Base-by-base conservation (phyloP, 2,329 filamentous ascomycete species). In the Diaporthe longicolla region DNA sequence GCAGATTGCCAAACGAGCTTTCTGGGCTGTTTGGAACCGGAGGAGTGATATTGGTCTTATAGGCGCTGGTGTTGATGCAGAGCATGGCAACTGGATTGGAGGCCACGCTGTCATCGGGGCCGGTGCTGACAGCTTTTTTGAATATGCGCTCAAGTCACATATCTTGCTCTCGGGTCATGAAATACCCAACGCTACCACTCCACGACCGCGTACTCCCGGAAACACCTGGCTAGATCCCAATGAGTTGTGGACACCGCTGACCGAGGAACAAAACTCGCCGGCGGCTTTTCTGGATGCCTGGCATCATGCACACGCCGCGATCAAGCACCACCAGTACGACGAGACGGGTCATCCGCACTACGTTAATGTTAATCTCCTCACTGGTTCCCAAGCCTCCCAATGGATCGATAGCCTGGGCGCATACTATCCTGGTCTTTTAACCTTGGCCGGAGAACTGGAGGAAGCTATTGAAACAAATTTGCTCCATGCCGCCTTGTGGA, bases 391-490 rank as follows among this genome's bases (percentile, higher is more conserved):
- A 17, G 92, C 95, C 76, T 94, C 95, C 2, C 95, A 93, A 82
- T 99, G 97, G 97, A 94, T 98, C 72, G 97, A 99, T 84, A 98
- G 96, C 80, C 86, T 99, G 73, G 96, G 95, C 75, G 96, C 97
- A 4, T 99, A 97, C 82, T 99, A 98, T 81, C 95, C 97, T 7
- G 97, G 97, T 0, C 87, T 98, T 17, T 87, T 99, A 37, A 91
- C 94, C 0, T 87, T 98, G 76, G 94, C 95, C 32, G 97, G 97
- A 11, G 94, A 98, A 80, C 84, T 98, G 0, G 94, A 98, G 37
- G 95, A 98, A 83, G 97, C 96, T 1, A 92, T 97, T 45, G 93
- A 96, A 80, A 94, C 95, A 0, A 97, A 98, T 82, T 86, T 98
- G 8, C 88, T 98, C 11, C 97, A 97, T 79, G 95, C 96, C 8